A percentile compares a stretch with the other conserved stretches of the same genome.
phyloP scores from a whole-genome alignment of 1,284 basidiomycete species.

The Agaricales sp. region DNA sequence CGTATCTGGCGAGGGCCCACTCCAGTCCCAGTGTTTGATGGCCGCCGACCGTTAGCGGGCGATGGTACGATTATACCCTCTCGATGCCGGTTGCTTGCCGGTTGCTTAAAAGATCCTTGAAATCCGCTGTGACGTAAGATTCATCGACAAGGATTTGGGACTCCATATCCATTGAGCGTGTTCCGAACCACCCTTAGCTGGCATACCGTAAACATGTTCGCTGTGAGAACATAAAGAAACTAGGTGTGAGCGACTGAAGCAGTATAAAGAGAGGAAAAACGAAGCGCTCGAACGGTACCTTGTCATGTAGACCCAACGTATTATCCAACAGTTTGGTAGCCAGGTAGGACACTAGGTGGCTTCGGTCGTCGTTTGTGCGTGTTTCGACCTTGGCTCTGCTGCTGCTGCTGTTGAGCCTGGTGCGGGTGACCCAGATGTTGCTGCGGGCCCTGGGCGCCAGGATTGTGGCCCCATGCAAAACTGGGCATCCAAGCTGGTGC shows the following conservation, averaged over 20 bases:
- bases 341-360: slow-evolving; percentile 49
- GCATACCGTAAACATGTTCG: slow-evolving; percentile 24
- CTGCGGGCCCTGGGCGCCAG: slow-evolving; percentile 3
- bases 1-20: neutral
- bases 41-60: neutral
- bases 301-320: slow-evolving; percentile 51
- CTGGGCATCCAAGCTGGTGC: slow-evolving; percentile 27
- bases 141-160: slow-evolving; percentile 24
- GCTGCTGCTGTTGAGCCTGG: slow-evolving; percentile 16
- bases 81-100: no score
- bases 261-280: neutral
- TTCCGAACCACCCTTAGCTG: slow-evolving; percentile 19
- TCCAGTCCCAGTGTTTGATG: no score
- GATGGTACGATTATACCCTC: neutral
- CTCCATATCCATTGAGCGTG: slow-evolving; percentile 37
- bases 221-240: slow-evolving; percentile 16
- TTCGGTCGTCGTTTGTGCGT: slow-evolving; percentile 52
- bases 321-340: slow-evolving; percentile 45
- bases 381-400: slow-evolving; percentile 27
- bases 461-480: slow-evolving; percentile 20
- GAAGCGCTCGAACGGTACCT: slow-evolving; percentile 32
- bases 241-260: neutral
- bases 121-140: slow-evolving; percentile 21
- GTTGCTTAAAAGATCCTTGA: slow-evolving; percentile 15
- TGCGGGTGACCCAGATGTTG: slow-evolving; percentile 12